Base-by-base conservation (phyloP, 768 basidiomycete species). In the Agrocybe pediades region DNA sequence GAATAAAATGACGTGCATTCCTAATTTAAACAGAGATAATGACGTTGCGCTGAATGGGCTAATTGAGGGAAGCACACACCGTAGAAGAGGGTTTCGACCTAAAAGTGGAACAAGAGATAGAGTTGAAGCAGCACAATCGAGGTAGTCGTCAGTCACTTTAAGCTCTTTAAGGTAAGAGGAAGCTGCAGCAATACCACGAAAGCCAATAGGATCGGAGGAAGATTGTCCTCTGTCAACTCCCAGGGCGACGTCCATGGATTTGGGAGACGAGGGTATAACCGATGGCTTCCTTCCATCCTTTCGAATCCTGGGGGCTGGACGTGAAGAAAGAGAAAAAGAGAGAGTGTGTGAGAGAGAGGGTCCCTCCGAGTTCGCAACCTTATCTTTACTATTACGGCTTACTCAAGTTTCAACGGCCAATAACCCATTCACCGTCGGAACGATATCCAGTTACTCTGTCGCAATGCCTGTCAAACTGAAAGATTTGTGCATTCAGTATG, bases 1-100 rank as follows among this genome's bases (percentile, higher is more conserved):
- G 59, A 71, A 73, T 8, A 73, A 58, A 19, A 71, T 57, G 39
- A 61, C 49, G 42, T 73, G 63, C 6, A 70, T 60, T 20, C 71
- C 71, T 73, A 41, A 25, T n/a, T n/a, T 1, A 21, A 15, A 6
- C 9, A 7, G 20, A 17, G 2, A 20, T 20, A n/a, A n/a, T n/a
- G 29, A 26, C 16, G n/a, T n/a, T 23, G 19, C n/a, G 13, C 36
- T 19, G 41, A 16, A 21, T 20, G 17, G 9, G 19, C 19, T 17
- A 24, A 25, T n/a, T 19, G 5, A 1, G 36, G 5, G 21, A 9
- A 17, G 5, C 3, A 41, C 62, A 17, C 40, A 67, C 68, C 70
- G 24, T 69, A 71, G 1, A 70, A 55, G n/a, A 68, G 53, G 36
- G 60, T 56, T 53, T 71, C 68, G 13, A 59, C 62, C 68, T 71